Base-by-base conservation (phyloP, 2,329 filamentous ascomycete genomes). In the Pyrenophora graminea region DNA sequence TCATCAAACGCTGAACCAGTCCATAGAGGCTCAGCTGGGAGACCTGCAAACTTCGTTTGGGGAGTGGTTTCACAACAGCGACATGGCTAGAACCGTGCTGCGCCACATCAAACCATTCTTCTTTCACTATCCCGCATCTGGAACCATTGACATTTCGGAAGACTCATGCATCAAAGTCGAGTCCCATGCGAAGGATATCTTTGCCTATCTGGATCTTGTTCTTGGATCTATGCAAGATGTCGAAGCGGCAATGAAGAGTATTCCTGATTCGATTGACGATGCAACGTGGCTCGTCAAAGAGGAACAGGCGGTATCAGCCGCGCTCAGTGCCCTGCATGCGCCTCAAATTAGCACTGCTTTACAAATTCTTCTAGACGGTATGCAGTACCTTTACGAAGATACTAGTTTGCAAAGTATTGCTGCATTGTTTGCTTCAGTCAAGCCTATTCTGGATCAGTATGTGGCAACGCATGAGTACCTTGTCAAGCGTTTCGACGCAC, bases 211-310 rank as follows among this genome's bases (percentile, higher is more conserved):
- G 39, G 89, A 96, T 71, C 83, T 84, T 42, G 82, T 93, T 23
- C 84, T 97, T 2, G 88, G 93, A 31, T 87, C 89, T 1, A 80
- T 96, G 40, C 91, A 97, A 70, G 84, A 86, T 56, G 80, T 88
- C 39, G 82, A 84, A 51, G 83, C 82, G 53, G 74, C 79, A 2
- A 75, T 84, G 7, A 72, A 77, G 9, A 76, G 77, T 3, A 74
- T 86, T 1, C 85, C 87, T 1, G 68, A 73, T 4, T 83, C 86
- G 1, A 77, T 78, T 1, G 85, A 90, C 30, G 84, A 88, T 37
- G 63, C 78, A 1, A 78, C 80, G 2, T 91, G 89, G 85, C 72
- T 92, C 7, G 70, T 82, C 1, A 79, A 79, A 80, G 72, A 77
- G 58, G 71, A 72, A 45, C 57, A 68, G 45, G 56, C 57, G 12